Percentiles rank a stretch among this genome's conserved stretches.
Conservation (phyloP, 768 basidiomycete genomes). For the Tulasnella sp. region DNA sequence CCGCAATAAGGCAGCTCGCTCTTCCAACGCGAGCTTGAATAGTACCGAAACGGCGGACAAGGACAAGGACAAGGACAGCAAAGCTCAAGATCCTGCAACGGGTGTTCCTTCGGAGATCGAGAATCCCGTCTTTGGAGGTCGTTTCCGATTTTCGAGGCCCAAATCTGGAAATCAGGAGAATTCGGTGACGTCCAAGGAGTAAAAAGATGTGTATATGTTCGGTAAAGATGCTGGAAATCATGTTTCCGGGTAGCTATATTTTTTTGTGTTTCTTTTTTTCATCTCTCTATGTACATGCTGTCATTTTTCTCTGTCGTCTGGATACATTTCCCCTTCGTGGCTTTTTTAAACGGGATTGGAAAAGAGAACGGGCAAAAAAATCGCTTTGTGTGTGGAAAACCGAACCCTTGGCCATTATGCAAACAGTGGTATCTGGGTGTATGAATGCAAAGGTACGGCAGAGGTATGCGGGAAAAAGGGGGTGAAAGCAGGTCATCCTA, state of each 20-base stretch:
- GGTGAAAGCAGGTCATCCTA: slow-evolving; percentile 1
- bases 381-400: background rate
- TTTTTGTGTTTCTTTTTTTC: too few relatives aligned
- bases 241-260: background rate
- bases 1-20: slow-evolving; percentile 3
- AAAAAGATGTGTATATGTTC: background rate
- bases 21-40: background rate
- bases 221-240: background rate
- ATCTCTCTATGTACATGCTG: slow-evolving; percentile 2
- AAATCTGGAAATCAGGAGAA: background rate
- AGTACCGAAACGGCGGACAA: slow-evolving; percentile 35
- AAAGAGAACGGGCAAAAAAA: background rate
- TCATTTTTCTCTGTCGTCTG: background rate
- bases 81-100: background rate
- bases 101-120: background rate
- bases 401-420: background rate
- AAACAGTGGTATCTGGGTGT: background rate
- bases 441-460: background rate
- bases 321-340: background rate
- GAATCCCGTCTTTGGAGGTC: background rate
- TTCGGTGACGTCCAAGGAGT: background rate
- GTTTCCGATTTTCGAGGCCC: background rate
- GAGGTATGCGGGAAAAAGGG: background rate
- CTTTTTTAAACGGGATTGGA: background rate
- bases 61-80: slow-evolving; percentile 26